A percentile compares a stretch with the other conserved stretches of the same genome.
Evolutionary conservation across 768 basidiomycete genomes (phyloP).

Genomic region (Termitomyces sp.): DNA sequence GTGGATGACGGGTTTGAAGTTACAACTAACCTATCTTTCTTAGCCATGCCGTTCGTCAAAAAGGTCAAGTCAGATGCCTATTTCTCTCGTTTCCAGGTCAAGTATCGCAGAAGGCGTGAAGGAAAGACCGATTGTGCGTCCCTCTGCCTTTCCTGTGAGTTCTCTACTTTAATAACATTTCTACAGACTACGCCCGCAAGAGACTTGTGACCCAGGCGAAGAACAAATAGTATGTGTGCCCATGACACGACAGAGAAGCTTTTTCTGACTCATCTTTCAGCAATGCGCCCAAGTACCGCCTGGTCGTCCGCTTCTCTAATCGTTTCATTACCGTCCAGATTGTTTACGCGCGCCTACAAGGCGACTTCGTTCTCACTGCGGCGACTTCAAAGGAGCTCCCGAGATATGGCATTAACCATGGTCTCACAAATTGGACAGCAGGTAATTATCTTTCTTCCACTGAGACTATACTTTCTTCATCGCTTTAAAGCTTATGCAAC

Average conservation of each 20-base stretch:
- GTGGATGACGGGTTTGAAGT: conserved; percentile 30
- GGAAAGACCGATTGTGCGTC: conserved; percentile 95
- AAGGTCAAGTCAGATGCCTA: conserved; percentile 94
- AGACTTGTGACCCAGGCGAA: conserved; percentile 97
- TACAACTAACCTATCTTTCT: conserved; percentile 7
- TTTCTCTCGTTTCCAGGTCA: conserved; percentile 98
- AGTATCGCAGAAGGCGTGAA: conserved; percentile 96
- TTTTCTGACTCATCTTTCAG: conserved; percentile 29
- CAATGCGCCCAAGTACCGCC: conserved; percentile 96
- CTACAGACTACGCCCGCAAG: conserved; percentile 93
- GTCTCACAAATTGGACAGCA: conserved; percentile 98
- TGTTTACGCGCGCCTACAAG: conserved; percentile 95
- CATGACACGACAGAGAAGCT: too few species aligned
- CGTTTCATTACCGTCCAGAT: conserved; percentile 93
- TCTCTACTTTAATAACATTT: conserved; percentile 13
- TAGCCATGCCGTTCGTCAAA: conserved; percentile 95
- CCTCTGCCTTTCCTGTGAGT: neutral
- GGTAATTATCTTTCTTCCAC: conserved; percentile 41
- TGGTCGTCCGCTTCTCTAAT: conserved; percentile 99
- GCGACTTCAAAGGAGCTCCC: conserved; percentile 92
- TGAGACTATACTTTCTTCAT: neutral
- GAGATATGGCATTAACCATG: conserved; percentile 95
- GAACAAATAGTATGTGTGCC: conserved; percentile 86
- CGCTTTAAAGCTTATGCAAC: conserved; percentile 81
- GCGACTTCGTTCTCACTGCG: conserved; percentile 88